A percentile compares a stretch with the other conserved stretches of the same genome.
Evolutionary conservation across 2,329 filamentous ascomycete species (phyloP).

Genomic region (Colletotrichum acutatum): DNA sequence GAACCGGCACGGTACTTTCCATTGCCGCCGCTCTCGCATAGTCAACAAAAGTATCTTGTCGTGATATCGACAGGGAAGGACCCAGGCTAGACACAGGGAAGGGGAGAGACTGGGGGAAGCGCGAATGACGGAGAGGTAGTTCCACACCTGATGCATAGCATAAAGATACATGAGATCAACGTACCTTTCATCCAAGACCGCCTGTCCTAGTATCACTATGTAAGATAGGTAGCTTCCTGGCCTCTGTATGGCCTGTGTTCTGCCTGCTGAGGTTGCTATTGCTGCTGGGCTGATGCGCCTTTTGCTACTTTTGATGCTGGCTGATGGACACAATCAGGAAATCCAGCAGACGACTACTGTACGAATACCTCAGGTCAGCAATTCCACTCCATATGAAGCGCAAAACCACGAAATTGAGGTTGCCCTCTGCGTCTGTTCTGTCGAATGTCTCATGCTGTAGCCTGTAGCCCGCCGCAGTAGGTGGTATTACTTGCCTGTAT

Average conservation of each 20-base stretch:
- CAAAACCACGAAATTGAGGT: background rate
- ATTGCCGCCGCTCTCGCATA: background rate
- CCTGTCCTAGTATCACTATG: background rate
- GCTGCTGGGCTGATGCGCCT: background rate
- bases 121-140: background rate
- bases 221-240: no score
- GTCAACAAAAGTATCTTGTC: background rate
- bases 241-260: background rate
- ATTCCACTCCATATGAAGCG: no score
- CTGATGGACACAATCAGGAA: background rate
- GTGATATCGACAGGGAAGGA: slow-evolving; percentile 18
- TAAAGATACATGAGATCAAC: background rate
- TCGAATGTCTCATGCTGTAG: background rate
- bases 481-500: background rate
- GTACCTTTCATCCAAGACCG: background rate
- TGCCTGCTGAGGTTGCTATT: background rate
- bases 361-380: background rate
- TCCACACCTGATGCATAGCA: background rate
- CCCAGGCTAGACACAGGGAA: slow-evolving; percentile 22
- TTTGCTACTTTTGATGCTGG: background rate
- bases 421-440: background rate
- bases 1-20: background rate
- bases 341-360: background rate
- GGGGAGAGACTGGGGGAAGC: background rate
- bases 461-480: background rate